Base-by-base conservation (phyloP, 345 rosid species). In the Ailanthus altissimus region DNA sequence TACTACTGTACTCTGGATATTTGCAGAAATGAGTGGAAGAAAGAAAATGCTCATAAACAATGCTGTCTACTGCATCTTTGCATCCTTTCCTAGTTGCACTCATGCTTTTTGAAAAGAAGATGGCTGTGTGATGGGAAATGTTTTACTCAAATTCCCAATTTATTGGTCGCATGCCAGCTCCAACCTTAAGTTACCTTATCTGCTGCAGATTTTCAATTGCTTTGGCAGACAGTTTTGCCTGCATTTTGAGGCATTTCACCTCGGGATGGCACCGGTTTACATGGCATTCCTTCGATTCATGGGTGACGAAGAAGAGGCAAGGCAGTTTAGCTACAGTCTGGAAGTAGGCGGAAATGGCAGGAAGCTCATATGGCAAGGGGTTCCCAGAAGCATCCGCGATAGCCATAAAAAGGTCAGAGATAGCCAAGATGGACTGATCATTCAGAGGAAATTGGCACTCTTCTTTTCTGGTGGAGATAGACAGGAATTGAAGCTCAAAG, bases 261-360 rank as follows among this genome's bases (percentile, higher is more conserved):
- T 88, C 0, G 91, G 88, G 16, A 78, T n/a, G 61, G 87, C 88
- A 15, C 89, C 91, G 1, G 87, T 86, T 62, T 88, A 86, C 88
- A 88, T 88, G 88, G 89, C 89, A 26, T 86, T 86, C 77, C 80
- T 88, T 54, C 86, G 88, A 42, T 88, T 88, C 84, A 88, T 88
- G 91, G 91, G 91, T 7, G 79, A 72, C 4, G 89, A 86, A 28
- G 86, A 85, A 0, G 89, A 86, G 58, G 87, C 89, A 16, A 75
- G 80, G 78, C 82, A 85, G 45, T 88, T 83, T 51, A 82, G 89
- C 74, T 88, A 88, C 87, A 86, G 86, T 65, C 73, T 88, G 5
- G 91, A 88, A 75, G 91, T 88, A 0, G 89, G 91, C 2, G 88
- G 88, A 32, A 83, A 79, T 67, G 87, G 88, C 25, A 75, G 91